phyloP scores from a whole-genome alignment of 805 yeast genomes.

The Pichia deserticola region DNA sequence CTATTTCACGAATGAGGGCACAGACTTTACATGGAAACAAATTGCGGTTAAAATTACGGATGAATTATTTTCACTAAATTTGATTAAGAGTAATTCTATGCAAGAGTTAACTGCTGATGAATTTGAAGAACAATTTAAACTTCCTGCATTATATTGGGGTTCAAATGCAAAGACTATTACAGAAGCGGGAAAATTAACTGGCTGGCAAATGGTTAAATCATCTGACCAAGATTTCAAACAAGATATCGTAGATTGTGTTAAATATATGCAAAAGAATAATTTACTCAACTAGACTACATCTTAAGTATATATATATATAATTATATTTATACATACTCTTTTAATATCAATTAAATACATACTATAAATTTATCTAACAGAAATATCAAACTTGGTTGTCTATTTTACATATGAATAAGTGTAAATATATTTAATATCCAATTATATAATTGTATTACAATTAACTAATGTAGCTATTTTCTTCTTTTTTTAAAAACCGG shows the following conservation, averaged over 20 bases:
- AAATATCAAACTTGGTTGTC: too few species aligned
- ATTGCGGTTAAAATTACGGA: neutral
- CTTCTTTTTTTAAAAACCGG: slow-evolving; percentile 7
- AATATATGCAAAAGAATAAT: neutral
- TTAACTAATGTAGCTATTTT: neutral
- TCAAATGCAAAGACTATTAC: neutral
- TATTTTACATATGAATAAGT: too few species aligned
- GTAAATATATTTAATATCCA: too few species aligned
- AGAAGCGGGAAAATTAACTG: neutral
- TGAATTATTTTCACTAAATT: neutral
- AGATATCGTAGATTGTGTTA: neutral
- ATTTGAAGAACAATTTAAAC: neutral
- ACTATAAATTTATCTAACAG: too few species aligned
- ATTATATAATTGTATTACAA: too few species aligned
- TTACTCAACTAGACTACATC: neutral
- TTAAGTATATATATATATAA: too few species aligned
- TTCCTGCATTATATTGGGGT: slow-evolving; percentile 2
- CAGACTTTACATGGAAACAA: neutral
- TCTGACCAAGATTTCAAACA: neutral
- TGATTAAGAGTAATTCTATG: neutral
- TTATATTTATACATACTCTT: too few species aligned
- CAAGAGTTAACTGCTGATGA: neutral
- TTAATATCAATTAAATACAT: too few species aligned
- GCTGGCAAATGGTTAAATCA: neutral
- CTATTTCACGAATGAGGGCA: neutral